Conservation (phyloP, 352 stramenopile species). For the Lagenidium sp. region DNA sequence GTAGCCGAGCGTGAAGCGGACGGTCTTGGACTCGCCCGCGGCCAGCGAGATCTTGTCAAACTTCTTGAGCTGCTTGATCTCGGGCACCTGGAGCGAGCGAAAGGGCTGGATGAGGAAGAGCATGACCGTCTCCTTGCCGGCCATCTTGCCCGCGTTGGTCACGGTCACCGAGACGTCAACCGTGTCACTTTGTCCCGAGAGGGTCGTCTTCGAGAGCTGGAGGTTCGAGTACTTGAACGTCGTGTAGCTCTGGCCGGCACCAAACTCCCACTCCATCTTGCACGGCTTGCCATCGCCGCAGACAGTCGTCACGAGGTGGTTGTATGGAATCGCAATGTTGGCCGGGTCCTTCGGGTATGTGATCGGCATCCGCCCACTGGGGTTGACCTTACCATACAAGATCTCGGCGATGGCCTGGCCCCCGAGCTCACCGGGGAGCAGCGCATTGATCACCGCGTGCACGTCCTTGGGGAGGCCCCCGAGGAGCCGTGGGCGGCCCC, state of each 20-base stretch:
- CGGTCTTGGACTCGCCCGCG: conserved; percentile 19
- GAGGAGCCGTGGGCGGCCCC: conserved; percentile 74
- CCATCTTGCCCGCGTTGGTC: conserved; percentile 15
- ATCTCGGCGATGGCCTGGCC: conserved; percentile 80
- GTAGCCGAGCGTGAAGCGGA: conserved; percentile 26
- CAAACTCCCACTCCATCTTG: conserved; percentile 47
- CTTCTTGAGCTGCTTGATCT: conserved; percentile 29
- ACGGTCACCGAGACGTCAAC: conserved; percentile 11
- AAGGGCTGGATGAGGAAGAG: conserved; percentile 20
- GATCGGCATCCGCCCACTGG: conserved; percentile 72
- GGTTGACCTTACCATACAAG: conserved; percentile 68
- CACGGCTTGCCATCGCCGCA: conserved; percentile 11
- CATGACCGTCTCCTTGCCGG: conserved; percentile 23
- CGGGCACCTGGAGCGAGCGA: conserved; percentile 10
- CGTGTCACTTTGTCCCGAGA: conserved; percentile 7
- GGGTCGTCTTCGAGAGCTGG: conserved; percentile 17
- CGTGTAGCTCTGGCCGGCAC: conserved; percentile 48
- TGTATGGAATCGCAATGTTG: conserved; percentile 72
- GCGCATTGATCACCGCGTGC: conserved; percentile 68
- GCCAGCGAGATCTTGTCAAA: conserved; percentile 36
- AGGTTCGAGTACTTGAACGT: conserved; percentile 37
- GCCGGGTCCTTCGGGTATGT: conserved; percentile 67
- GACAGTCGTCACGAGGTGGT: conserved; percentile 39
- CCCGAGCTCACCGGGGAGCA: conserved; percentile 69
- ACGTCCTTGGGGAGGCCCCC: conserved; percentile 38